Percentiles rank a stretch among this genome's conserved stretches.
These are phyloP conservation scores for Penicillium hordei DNA, from an alignment of 2,329 filamentous ascomycete species.

Conservation along the genomic window DNA sequence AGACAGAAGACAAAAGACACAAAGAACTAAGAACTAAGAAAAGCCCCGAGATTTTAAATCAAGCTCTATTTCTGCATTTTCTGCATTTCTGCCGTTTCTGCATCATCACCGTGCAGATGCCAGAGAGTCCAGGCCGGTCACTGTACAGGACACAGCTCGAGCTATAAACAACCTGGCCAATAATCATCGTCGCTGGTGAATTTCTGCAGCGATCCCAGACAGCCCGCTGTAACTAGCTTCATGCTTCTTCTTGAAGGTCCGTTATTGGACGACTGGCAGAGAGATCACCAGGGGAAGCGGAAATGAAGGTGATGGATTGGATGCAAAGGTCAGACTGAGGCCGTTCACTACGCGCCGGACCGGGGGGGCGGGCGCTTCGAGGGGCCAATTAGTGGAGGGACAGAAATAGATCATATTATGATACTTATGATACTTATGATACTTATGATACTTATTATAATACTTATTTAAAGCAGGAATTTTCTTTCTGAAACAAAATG, in stretches of 20 bases:
- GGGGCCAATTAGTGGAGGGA: conserved; percentile 9
- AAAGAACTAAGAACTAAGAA: conserved; percentile 2
- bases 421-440: too few species aligned
- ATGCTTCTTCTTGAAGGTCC: neutral
- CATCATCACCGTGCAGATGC: conserved; percentile 6
- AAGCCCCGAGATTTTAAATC: conserved; percentile 2
- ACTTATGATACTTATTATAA: too few species aligned
- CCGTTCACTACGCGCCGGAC: conserved; percentile 20
- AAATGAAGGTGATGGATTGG: conserved; percentile 11
- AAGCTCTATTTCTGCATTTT: conserved; percentile 13
- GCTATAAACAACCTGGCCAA: conserved; percentile 16
- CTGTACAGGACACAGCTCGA: neutral
- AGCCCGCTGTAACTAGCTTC: conserved; percentile 9
- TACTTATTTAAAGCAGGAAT: neutral
- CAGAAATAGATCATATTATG: conserved; percentile 19
- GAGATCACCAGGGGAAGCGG: conserved; percentile 13
- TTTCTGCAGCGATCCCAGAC: conserved; percentile 23
- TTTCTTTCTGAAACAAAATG: neutral
- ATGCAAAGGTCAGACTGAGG: conserved; percentile 6
- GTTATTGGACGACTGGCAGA: conserved; percentile 7
- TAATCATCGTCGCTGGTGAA: conserved; percentile 2
- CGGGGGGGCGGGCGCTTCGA: conserved; percentile 20
- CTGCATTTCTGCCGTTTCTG: neutral
- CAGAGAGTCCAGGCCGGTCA: conserved; percentile 4
- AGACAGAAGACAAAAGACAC: neutral